Percentiles rank a stretch among this genome's conserved stretches.
phyloP scores from a whole-genome alignment of 495 filamentous ascomycete genomes.

The Aspergillus incahuasiensis region DNA sequence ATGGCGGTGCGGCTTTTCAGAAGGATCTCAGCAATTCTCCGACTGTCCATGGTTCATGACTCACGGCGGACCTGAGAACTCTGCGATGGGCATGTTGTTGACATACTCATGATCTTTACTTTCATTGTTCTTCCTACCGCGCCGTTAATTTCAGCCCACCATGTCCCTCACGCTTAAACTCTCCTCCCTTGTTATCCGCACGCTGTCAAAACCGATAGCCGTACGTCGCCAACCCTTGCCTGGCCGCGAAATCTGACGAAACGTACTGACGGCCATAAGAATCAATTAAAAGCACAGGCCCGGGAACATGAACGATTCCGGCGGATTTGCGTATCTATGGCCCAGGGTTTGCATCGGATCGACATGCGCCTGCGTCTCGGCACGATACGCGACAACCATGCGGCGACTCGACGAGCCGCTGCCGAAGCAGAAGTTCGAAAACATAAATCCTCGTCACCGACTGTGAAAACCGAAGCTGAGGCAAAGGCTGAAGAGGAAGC shows the following conservation, averaged over 20 bases:
- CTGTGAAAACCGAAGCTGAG: slow-evolving; percentile 75
- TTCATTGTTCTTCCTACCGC: background rate
- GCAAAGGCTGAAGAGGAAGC: slow-evolving; percentile 57
- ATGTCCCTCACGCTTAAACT: slow-evolving; percentile 64
- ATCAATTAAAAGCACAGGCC: slow-evolving; percentile 88
- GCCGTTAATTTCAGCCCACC: slow-evolving; percentile 1
- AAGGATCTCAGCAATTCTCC: background rate
- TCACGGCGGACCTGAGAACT: background rate
- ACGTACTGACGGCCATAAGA: slow-evolving; percentile 55
- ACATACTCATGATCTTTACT: background rate
- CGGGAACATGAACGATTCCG: slow-evolving; percentile 93
- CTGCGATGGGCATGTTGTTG: background rate
- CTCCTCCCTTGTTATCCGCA: slow-evolving; percentile 61
- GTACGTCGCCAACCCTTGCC: slow-evolving; percentile 38
- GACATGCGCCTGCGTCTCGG: slow-evolving; percentile 92
- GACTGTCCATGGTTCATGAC: background rate
- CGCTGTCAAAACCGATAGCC: slow-evolving; percentile 68
- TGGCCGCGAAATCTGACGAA: slow-evolving; percentile 30
- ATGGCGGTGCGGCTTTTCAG: slow-evolving; percentile 3
- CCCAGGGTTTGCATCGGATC: slow-evolving; percentile 82
- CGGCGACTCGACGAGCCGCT: slow-evolving; percentile 48
- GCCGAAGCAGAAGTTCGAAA: slow-evolving; percentile 47
- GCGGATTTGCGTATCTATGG: slow-evolving; percentile 62
- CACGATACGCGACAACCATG: slow-evolving; percentile 71
- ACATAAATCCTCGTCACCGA: slow-evolving; percentile 67